A percentile compares a stretch with the other conserved stretches of the same genome.
Conservation (phyloP, 345 rosid species). For the Linum tenue region DNA sequence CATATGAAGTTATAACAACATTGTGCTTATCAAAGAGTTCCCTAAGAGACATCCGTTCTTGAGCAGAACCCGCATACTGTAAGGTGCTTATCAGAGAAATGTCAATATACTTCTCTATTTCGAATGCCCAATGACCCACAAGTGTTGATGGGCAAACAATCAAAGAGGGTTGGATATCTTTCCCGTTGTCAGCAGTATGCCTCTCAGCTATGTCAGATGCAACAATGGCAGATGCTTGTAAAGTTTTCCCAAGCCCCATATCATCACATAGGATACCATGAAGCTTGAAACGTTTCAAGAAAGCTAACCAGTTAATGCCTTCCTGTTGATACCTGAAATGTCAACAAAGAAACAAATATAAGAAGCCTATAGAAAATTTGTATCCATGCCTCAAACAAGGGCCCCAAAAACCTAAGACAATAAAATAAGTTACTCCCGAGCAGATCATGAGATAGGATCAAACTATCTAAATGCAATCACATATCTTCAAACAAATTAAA, state of each 20-base stretch:
- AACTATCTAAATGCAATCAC: too few species aligned
- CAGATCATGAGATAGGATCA: too few species aligned
- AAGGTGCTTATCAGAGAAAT: slow-evolving; percentile 66
- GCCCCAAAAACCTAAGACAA: too few species aligned
- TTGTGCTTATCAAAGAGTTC: slow-evolving; percentile 67
- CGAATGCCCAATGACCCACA: slow-evolving; percentile 99
- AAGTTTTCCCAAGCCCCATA: slow-evolving; percentile 99
- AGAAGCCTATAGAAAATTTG: not conserved
- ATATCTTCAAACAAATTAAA: too few species aligned
- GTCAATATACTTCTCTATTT: slow-evolving; percentile 92
- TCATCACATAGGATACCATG: slow-evolving; percentile 99
- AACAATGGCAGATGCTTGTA: slow-evolving; percentile 97
- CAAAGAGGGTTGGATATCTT: slow-evolving; percentile 54
- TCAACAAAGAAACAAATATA: not conserved
- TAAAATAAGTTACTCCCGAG: too few species aligned
- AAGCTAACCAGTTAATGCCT: slow-evolving; percentile 98
- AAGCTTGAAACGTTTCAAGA: slow-evolving; percentile 92
- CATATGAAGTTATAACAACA: slow-evolving; percentile 88
- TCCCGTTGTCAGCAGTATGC: slow-evolving; percentile 24
- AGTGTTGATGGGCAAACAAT: slow-evolving; percentile 98
- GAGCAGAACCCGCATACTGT: slow-evolving; percentile 92
- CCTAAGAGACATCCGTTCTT: slow-evolving; percentile 66
- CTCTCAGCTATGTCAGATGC: slow-evolving; percentile 92
- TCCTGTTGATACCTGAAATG: slow-evolving; percentile 89
- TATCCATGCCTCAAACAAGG: not conserved